Base-by-base conservation (phyloP, 495 filamentous ascomycete species). In the Penicillium nucicola region DNA sequence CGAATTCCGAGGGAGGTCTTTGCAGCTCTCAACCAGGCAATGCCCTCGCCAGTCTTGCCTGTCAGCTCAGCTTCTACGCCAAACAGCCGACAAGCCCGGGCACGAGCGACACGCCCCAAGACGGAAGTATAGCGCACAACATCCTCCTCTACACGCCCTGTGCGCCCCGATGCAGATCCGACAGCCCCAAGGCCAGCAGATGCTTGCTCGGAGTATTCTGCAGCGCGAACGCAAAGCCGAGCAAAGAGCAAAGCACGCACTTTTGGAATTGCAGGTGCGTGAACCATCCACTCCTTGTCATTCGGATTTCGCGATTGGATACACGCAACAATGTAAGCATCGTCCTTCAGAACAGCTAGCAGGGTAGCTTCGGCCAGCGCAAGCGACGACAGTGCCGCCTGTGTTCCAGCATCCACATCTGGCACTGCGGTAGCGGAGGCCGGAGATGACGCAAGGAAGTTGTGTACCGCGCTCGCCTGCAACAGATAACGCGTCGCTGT, bases 231-330 rank as follows among this genome's bases (percentile, higher is more conserved):
- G 65, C 92, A 98, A 12, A 97, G 70, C 6, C 92, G 74, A 2
- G 89, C 89, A 55, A 93, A 95, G 4, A 97, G 73, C 58, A 92
- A 82, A 0, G 90, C 92, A 17, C 91, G 81, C 15, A 97, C 90
- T 58, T 90, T 91, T 19, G 89, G 89, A 20, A 96, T 88, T 43
- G 88, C 84, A 11, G 90, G 89, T 1, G 87, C 79, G 59, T 85
- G 86, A 56, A 91, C 88, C 90, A 96, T 95, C 91, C 91, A 96
- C 56, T 95, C 90, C 30, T 78, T 86, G 65, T 90, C 88, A 53
- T 87, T 83, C 22, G 83, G 78, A 58, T 93, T 91, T 28, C 89
- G 78, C 39, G 83, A 80, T 48, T 90, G 86, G 10, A 88, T 82
- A 25, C 90, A 85, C 12, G 81, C 80, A 2, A 84, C 83, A 1